Conservation (phyloP, 345 rosid genomes). For the Turritis glabra region DNA sequence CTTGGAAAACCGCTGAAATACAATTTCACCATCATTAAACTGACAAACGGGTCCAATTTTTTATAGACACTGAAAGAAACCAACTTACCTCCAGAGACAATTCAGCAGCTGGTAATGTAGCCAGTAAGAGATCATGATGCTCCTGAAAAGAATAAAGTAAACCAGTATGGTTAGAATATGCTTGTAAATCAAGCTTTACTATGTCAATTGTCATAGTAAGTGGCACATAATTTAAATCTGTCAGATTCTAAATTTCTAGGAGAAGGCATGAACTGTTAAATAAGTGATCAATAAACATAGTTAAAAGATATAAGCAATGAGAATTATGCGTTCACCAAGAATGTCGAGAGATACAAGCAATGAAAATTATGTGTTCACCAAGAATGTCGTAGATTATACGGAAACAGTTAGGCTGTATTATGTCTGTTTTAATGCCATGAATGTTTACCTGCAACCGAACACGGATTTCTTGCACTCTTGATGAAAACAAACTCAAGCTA, state of each 20-base stretch:
- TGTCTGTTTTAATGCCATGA: conserved; percentile 19
- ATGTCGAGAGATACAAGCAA: neutral
- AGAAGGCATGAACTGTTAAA: conserved; percentile 4
- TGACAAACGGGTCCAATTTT: neutral
- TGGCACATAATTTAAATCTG: conserved; percentile 1
- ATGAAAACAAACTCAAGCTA: conserved; percentile 94
- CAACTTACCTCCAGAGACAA: conserved; percentile 76
- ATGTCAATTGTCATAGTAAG: neutral
- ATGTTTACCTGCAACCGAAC: conserved; percentile 81
- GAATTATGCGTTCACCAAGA: neutral
- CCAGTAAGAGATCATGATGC: conserved; percentile 84
- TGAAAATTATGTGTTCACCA: neutral
- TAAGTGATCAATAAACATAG: neutral
- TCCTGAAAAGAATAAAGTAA: conserved; percentile 53
- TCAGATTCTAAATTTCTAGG: conserved; percentile 8
- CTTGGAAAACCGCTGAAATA: conserved; percentile 73
- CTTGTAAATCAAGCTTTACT: conserved; percentile 18
- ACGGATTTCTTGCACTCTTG: conserved; percentile 95
- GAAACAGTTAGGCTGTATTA: neutral
- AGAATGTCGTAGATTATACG: neutral
- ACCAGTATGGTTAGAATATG: conserved; percentile 13
- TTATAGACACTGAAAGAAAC: conserved; percentile 15
- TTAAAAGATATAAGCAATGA: neutral
- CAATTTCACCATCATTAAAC: conserved; percentile 29
- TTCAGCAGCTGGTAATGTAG: conserved; percentile 75